Conservation (phyloP, 257 asterid species). For the Solanum chmielewskii region DNA sequence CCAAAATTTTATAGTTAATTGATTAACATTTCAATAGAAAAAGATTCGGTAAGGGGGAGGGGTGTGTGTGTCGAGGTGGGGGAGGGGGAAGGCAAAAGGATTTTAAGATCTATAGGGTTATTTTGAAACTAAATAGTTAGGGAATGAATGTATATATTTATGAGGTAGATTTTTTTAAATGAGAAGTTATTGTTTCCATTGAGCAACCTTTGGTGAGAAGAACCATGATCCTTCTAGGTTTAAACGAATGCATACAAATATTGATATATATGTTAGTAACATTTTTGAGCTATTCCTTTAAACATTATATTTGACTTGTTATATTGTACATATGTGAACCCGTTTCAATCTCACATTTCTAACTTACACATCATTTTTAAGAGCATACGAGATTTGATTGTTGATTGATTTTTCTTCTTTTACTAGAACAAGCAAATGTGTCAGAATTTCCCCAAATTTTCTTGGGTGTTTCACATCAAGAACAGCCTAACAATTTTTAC, state of each 20-base stretch:
- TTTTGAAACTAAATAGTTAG: too few relatives aligned
- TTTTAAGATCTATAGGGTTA: too few relatives aligned
- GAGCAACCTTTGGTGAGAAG: too few relatives aligned
- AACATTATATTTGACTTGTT: background rate
- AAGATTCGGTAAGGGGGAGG: too few relatives aligned
- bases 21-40: background rate
- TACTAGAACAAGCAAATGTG: slow-evolving; percentile 39
- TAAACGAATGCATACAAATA: too few relatives aligned
- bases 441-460: slow-evolving; percentile 80
- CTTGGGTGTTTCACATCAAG: slow-evolving; percentile 70
- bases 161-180: too few relatives aligned
- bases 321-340: background rate
- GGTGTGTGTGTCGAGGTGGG: too few relatives aligned
- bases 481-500: slow-evolving; percentile 65
- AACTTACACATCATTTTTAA: background rate
- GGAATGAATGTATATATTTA: too few relatives aligned
- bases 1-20: background rate
- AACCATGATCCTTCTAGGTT: too few relatives aligned
- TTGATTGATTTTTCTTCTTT: slow-evolving; percentile 31
- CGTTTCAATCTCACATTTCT: background rate
- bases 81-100: too few relatives aligned
- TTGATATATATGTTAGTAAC: background rate
- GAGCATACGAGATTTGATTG: background rate
- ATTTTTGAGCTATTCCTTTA: background rate
- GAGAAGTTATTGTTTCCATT: too few relatives aligned